Evolutionary conservation across 2,329 filamentous ascomycete genomes (phyloP).

Genomic region (Penicillium carneum): DNA sequence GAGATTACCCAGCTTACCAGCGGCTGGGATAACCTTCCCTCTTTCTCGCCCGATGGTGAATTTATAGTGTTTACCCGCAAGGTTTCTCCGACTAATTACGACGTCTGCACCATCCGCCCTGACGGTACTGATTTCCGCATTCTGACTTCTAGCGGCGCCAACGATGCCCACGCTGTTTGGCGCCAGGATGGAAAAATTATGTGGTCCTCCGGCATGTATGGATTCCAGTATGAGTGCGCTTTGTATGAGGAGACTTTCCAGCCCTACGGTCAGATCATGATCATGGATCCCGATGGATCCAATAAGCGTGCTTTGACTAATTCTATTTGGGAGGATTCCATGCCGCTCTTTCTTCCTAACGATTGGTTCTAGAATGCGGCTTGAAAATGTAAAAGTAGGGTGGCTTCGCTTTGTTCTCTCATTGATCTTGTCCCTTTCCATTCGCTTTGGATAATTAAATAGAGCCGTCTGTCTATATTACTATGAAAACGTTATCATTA

Average conservation of each 20-base stretch:
- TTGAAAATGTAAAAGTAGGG: not conserved
- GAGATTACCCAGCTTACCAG: constrained; percentile 20
- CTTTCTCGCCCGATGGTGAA: constrained; percentile 26
- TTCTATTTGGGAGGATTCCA: constrained; percentile 45
- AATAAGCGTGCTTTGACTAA: constrained; percentile 42
- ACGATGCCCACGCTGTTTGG: constrained; percentile 58
- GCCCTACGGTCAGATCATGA: constrained; percentile 55
- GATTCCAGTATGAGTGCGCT: constrained; percentile 53
- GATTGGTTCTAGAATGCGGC: not conserved
- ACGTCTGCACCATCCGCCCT: constrained; percentile 52
- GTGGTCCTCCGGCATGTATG: constrained; percentile 54
- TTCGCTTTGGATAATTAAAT: constrained; percentile 1
- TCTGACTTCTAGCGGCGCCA: constrained; percentile 29
- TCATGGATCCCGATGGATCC: constrained; percentile 55
- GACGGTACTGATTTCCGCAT: constrained; percentile 49
- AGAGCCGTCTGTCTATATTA: not conserved
- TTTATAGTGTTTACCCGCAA: constrained; percentile 31
- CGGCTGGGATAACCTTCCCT: constrained; percentile 26
- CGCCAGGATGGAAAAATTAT: constrained; percentile 53
- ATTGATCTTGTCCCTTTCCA: not conserved
- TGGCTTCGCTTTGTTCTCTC: not conserved
- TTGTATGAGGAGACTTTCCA: constrained; percentile 56
- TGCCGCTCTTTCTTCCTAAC: constrained; percentile 39
- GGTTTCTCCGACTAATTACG: constrained; percentile 16
- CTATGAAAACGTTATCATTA: not conserved